Base-by-base conservation (phyloP, 345 rosid species). In the Citrus trifoliata region DNA sequence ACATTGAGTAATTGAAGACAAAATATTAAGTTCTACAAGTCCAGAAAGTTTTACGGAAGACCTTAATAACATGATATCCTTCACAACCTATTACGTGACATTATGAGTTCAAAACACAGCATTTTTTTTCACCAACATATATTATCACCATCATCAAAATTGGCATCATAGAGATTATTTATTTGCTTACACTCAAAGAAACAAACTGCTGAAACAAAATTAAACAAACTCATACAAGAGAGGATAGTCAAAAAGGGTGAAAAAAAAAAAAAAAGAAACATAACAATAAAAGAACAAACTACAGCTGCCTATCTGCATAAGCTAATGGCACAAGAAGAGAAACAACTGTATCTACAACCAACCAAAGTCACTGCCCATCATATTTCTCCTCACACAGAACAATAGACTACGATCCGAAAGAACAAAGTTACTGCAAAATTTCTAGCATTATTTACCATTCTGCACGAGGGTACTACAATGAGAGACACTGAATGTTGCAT, bases 261-360 rank as follows among this genome's bases (percentile, higher is more conserved):
- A 22, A 12, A 3, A 0, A 7, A 37, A 10, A 37, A 37, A 7
- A 7, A 10, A 5, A 60, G 4, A 60, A 63, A 64, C 82, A 80
- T 76, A 79, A 80, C 80, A 83, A 60, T 67, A 71, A 76, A 46
- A 46, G 51, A 46, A 46, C 51, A 13, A 82, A 76, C 84, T 58
- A 83, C 84, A 84, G 86, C 78, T 86, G 85, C 82, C 82, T 78
- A 79, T 38, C 83, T 37, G 82, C 82, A 83, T 79, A 32, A 79
- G 76, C 75, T 78, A 86, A 71, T 76, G 78, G 75, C 80, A 86
- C 72, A 73, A 78, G 82, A 74, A 42, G 58, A 81, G 86, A 84
- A 83, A 87, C 89, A 83, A 88, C 83, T 79, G 89, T 76, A 83
- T 85, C 90, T 86, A 85, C 88, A 87, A 74, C 83, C 80, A 67